Evolutionary conservation across 1,284 basidiomycete genomes (phyloP).

Genomic region (Fomitopsis betulina): DNA sequence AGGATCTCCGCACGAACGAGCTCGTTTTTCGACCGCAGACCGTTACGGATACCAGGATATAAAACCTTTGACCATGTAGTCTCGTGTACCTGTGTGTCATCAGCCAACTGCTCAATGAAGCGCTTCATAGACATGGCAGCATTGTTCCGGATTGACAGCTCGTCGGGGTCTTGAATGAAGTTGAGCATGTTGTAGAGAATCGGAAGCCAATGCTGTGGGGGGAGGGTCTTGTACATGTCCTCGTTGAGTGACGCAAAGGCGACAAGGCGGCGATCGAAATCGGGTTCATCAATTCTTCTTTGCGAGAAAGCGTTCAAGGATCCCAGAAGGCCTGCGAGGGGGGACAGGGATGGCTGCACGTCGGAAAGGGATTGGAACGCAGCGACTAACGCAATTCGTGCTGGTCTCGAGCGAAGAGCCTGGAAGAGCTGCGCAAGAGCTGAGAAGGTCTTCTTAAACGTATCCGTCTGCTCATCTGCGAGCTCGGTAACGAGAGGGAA

Average conservation of each 20-base stretch:
- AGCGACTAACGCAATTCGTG: conserved; percentile 63
- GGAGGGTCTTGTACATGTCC: conserved; percentile 43
- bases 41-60: conserved; percentile 81
- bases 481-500: conserved; percentile 74
- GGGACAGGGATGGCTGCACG: conserved; percentile 44
- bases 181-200: conserved; percentile 82
- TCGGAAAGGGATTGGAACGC: conserved; percentile 60
- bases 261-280: conserved; percentile 83
- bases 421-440: conserved; percentile 76
- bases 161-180: conserved; percentile 87
- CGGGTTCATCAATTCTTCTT: conserved; percentile 85
- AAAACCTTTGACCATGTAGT: conserved; percentile 62
- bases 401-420: conserved; percentile 63
- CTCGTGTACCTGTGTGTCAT: conserved; percentile 40
- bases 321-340: conserved; percentile 53
- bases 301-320: conserved; percentile 85
- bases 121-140: conserved; percentile 75
- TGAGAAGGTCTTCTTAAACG: conserved; percentile 59
- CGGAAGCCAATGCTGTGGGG: conserved; percentile 73
- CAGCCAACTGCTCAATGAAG: conserved; percentile 65
- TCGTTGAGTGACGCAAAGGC: conserved; percentile 82
- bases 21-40: conserved; percentile 79
- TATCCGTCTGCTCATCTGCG: conserved; percentile 40
- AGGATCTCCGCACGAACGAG: conserved; percentile 88
- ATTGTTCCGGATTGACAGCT: conserved; percentile 85